These are phyloP conservation scores for Scheffersomyces cryptocercus DNA, from an alignment of 1,139 yeast genomes.

Conservation along the genomic window DNA sequence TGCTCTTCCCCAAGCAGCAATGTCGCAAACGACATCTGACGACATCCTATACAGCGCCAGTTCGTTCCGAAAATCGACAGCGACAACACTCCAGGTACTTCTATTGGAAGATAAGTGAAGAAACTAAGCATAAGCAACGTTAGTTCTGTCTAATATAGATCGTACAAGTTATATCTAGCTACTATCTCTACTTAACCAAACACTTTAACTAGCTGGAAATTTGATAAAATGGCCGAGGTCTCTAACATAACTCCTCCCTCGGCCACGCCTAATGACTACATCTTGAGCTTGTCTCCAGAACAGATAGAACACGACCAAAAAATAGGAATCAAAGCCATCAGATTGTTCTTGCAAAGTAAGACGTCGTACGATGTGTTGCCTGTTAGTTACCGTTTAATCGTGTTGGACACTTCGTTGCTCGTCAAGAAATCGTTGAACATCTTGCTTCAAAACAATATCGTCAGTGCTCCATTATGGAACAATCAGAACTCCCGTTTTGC, in stretches of 20 bases:
- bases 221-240: slow-evolving; percentile 17
- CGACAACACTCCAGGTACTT: no score
- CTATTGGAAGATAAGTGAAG: no score
- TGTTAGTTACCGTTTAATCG: slow-evolving; percentile 89
- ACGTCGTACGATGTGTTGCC: slow-evolving; percentile 97
- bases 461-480: slow-evolving; percentile 97
- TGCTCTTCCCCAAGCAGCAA: no score
- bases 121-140: no score
- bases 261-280: slow-evolving; percentile 46
- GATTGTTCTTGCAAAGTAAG: slow-evolving; percentile 82
- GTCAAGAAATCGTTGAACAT: slow-evolving; percentile 92
- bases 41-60: no score
- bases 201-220: no score
- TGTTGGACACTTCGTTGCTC: slow-evolving; percentile 85
- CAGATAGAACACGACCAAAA: slow-evolving; percentile 61
- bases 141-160: no score
- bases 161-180: no score
- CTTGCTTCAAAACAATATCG: slow-evolving; percentile 87
- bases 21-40: no score
- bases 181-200: no score
- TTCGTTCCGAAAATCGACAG: no score
- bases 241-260: slow-evolving; percentile 19
- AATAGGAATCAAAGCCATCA: slow-evolving; percentile 72
- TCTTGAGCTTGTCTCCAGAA: slow-evolving; percentile 41
- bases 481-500: slow-evolving; percentile 87